phyloP scores from a whole-genome alignment of 192 early-diverging fungal genomes.

The Polychytrium aggregatum region DNA sequence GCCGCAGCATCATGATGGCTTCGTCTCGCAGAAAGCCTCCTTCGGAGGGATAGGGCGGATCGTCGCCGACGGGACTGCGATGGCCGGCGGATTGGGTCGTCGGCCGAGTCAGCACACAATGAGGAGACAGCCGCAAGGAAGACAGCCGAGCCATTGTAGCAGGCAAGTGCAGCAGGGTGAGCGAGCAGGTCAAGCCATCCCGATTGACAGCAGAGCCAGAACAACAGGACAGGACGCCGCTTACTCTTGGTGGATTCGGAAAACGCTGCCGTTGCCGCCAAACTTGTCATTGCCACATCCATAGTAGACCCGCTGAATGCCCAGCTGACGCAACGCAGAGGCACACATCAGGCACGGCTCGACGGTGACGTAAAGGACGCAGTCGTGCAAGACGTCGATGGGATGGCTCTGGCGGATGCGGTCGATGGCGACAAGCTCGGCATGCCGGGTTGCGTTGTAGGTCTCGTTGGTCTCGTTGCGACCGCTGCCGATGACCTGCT shows the following conservation, averaged over 20 bases:
- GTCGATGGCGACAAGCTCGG: conserved; percentile 90
- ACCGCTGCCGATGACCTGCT: conserved; percentile 61
- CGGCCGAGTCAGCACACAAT: too few relatives aligned
- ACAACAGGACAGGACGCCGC: too few relatives aligned
- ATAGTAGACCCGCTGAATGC: conserved; percentile 76
- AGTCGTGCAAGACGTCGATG: conserved; percentile 31
- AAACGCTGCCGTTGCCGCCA: conserved; percentile 89
- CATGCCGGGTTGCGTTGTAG: conserved; percentile 85
- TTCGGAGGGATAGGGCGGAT: conserved; percentile 42
- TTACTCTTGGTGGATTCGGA: conserved; percentile 65
- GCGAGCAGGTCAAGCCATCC: too few relatives aligned
- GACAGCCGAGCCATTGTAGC: conserved; percentile 1
- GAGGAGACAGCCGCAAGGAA: not conserved
- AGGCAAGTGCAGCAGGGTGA: too few relatives aligned
- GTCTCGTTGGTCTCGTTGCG: conserved; percentile 82
- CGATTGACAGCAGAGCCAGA: too few relatives aligned
- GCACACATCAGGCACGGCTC: conserved; percentile 99
- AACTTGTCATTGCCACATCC: conserved; percentile 92
- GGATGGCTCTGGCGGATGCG: conserved; percentile 38
- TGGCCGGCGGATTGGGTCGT: too few relatives aligned
- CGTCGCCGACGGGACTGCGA: conserved; percentile 8
- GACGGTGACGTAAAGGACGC: conserved; percentile 91
- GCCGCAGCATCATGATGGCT: conserved; percentile 74
- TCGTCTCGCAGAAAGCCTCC: conserved; percentile 66
- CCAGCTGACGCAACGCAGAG: conserved; percentile 71